Evolutionary conservation across 192 early-diverging fungal genomes (phyloP).

Genomic region (Pecoramyces ruminantium): DNA sequence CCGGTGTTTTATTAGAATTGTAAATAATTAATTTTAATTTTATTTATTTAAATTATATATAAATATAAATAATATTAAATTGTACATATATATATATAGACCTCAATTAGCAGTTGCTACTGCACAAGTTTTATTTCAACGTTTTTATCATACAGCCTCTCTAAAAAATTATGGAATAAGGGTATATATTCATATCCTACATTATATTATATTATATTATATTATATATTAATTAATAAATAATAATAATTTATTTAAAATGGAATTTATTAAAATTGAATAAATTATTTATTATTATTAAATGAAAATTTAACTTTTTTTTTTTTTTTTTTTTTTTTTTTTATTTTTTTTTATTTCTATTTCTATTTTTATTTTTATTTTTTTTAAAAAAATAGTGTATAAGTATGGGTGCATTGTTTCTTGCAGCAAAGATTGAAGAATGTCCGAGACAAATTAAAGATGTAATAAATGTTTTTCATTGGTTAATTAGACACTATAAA

Average conservation of each 20-base stretch:
- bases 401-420: conserved; percentile 53
- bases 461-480: conserved; percentile 62
- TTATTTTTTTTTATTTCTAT: too few relatives aligned
- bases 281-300: too few relatives aligned
- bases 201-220: too few relatives aligned
- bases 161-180: conserved; percentile 50
- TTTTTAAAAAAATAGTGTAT: conserved; percentile 23
- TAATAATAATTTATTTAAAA: too few relatives aligned
- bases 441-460: conserved; percentile 54
- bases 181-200: too few relatives aligned
- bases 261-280: too few relatives aligned
- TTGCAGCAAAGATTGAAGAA: conserved; percentile 73
- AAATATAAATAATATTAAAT: too few relatives aligned
- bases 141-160: conserved; percentile 73
- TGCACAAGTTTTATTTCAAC: conserved; percentile 81
- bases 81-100: conserved; percentile 30
- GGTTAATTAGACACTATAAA: conserved; percentile 21
- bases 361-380: too few relatives aligned
- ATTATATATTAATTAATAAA: too few relatives aligned
- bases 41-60: too few relatives aligned
- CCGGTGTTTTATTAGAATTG: conserved; percentile 62
- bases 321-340: conserved; percentile 16
- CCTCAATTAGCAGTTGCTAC: conserved; percentile 92
- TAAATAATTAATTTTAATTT: conserved; percentile 11
- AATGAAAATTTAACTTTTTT: conserved; percentile 2